These are phyloP conservation scores for Leersia perrieri DNA, from an alignment of 176 grass and related monocot species.

Conservation along the genomic window DNA sequence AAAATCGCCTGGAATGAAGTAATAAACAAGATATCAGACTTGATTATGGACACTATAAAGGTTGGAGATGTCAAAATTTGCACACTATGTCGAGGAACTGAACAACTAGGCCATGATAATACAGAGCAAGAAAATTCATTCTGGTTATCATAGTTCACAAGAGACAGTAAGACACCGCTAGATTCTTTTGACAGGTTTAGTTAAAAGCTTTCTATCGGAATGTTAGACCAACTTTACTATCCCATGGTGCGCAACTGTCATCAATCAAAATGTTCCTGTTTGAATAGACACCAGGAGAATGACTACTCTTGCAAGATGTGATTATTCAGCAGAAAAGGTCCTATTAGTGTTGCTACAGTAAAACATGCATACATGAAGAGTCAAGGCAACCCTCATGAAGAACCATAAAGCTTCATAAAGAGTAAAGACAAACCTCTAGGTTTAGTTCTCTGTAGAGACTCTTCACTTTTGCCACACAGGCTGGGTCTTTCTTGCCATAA, in stretches of 20 bases:
- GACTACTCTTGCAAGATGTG: not conserved
- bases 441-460: constrained; percentile 75
- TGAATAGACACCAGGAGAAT: not conserved
- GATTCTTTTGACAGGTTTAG: not conserved
- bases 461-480: constrained; percentile 88
- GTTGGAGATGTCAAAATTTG: not conserved
- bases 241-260: not conserved
- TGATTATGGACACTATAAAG: not conserved
- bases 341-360: not conserved
- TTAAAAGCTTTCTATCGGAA: not conserved
- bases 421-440: constrained; percentile 76
- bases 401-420: constrained; percentile 19
- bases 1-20: constrained; percentile 46
- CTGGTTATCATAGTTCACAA: not conserved
- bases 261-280: not conserved
- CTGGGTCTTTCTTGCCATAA: constrained; percentile 88
- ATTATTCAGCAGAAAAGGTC: not conserved
- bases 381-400: constrained; percentile 53
- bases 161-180: not conserved
- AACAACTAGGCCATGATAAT: not conserved
- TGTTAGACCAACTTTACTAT: not conserved
- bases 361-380: not conserved
- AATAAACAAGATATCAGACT: constrained; percentile 16
- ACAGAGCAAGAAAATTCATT: not conserved
- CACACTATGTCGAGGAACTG: not conserved